phyloP scores from a whole-genome alignment of 345 rosid genomes.

The Brassica napus region Da-Ae NC_063439.1:21539001-21539500 shows the following conservation, averaged over 20 bases:
- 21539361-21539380: constrained; percentile 3
- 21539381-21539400: background rate
- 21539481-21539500: background rate
- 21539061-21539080: too few relatives aligned
- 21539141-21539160: too few relatives aligned
- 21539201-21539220: background rate
- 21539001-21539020: too few relatives aligned
- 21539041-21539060: too few relatives aligned
- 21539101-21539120: too few relatives aligned
- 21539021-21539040: too few relatives aligned
- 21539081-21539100: too few relatives aligned
- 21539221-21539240: background rate
- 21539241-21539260: constrained; percentile 3
- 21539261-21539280: constrained; percentile 9
- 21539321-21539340: constrained; percentile 1
- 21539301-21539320: background rate
- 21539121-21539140: too few relatives aligned
- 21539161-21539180: background rate
- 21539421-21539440: background rate
- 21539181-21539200: background rate
- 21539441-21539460: background rate
- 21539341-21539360: constrained; percentile 9
- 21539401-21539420: background rate
- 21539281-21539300: constrained; percentile 8
- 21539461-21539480: background rate